Percentiles rank a stretch among this genome's conserved stretches.
Evolutionary conservation across 2,329 filamentous ascomycete genomes (phyloP).

Genomic region (Verticillium zaregamsianum): DNA sequence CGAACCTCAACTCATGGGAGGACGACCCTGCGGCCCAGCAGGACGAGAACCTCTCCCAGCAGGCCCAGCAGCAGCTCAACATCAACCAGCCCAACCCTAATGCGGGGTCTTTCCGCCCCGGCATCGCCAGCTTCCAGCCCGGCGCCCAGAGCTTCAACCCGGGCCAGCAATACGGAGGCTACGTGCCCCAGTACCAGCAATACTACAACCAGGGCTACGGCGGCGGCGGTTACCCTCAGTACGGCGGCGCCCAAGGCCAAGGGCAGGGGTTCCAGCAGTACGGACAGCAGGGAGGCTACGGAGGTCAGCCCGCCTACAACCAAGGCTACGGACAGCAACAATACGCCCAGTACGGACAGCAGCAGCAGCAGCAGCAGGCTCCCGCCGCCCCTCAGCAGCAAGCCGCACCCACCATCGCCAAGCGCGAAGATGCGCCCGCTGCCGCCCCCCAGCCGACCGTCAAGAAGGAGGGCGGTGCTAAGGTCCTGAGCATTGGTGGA

Average conservation of each 20-base stretch:
- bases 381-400: slow-evolving; percentile 57
- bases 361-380: slow-evolving; percentile 37
- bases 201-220: slow-evolving; percentile 49
- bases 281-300: slow-evolving; percentile 39
- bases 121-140: slow-evolving; percentile 68
- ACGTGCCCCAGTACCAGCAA: slow-evolving; percentile 51
- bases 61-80: slow-evolving; percentile 72
- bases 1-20: slow-evolving; percentile 93
- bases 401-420: slow-evolving; percentile 38
- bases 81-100: slow-evolving; percentile 48
- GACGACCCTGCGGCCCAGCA: slow-evolving; percentile 76
- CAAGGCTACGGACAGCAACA: slow-evolving; percentile 36
- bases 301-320: slow-evolving; percentile 43
- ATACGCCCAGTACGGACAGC: slow-evolving; percentile 45
- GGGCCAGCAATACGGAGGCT: slow-evolving; percentile 61
- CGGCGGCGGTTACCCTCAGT: slow-evolving; percentile 48
- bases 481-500: slow-evolving; percentile 60
- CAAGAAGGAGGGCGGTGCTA: slow-evolving; percentile 53
- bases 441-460: slow-evolving; percentile 43
- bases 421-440: slow-evolving; percentile 29
- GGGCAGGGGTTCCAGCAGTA: slow-evolving; percentile 44
- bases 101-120: slow-evolving; percentile 58
- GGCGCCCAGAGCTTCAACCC: slow-evolving; percentile 68
- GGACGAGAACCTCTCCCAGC: slow-evolving; percentile 73
- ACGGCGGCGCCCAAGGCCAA: slow-evolving; percentile 33